Evolutionary conservation across 768 basidiomycete genomes (phyloP), one percentile per base, ranked within the genome.

Genomic region (Mycena galopus): DNA sequence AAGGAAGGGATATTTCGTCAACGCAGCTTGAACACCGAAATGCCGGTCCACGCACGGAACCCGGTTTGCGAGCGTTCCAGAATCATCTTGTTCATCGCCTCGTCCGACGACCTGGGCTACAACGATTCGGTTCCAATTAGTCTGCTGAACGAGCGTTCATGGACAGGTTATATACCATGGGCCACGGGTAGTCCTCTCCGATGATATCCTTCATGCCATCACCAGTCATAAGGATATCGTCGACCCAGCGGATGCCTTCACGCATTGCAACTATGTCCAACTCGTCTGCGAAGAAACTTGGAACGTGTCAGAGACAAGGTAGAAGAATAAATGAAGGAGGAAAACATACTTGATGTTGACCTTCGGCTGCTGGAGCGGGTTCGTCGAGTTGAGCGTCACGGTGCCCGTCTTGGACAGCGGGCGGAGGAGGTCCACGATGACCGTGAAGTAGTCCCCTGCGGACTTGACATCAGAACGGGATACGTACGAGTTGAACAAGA

Each of bases 1-100:
- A 47, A 37, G 29, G 27, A 56, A 62, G 25, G 33, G 6, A 21
- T 71, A 53, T 21, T 53, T 8, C 44, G 0, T 0, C 27, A 19
- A 61, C n/a, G 47, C 12, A 33, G 9, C 16, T 42, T 9, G 44
- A n/a, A n/a, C n/a, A n/a, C n/a, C 4, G 42, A 62, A 62, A 17
- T 2, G 53, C 11, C 1, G 8, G 23, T 32, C 11, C 17, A 67
- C 71, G 62, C 60, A 72, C 71, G 71, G 65, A 72, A 72, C 4
- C 71, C 71, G 2, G 71, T 72, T 60, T 72, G 71, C 71, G 71
- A 72, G 57, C 71, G 71, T 53, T 72, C 71, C 51, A 72, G 12
- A 37, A 72, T 72, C 71, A 72, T 72, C 65, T 72, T 72, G 16
- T 72, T 44, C 71, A 72, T 72, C 53, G 71, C 71, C 25, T 72